Evolutionary conservation across 306 rosid species (phyloP).

Genomic region (Castanea crenata): DNA sequence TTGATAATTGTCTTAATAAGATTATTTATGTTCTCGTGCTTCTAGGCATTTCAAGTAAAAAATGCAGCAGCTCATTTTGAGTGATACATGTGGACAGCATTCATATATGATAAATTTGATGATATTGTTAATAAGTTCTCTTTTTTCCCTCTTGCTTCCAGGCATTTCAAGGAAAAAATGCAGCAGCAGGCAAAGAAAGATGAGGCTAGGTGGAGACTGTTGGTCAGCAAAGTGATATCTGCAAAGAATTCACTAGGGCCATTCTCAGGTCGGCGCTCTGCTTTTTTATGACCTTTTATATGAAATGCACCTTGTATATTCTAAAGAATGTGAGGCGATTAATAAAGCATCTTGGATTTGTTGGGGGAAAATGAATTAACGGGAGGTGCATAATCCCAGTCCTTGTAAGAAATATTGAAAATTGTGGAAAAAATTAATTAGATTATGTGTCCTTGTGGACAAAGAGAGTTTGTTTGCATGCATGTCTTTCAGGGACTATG

Average conservation of each 20-base stretch:
- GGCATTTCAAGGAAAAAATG: conserved; percentile 45
- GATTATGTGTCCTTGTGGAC: neutral
- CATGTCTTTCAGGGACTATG: neutral
- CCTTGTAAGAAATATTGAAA: neutral
- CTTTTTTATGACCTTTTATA: conserved; percentile 1
- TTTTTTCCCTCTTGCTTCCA: neutral
- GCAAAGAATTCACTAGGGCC: conserved; percentile 22
- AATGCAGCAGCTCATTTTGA: too few species aligned
- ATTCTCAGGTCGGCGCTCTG: conserved; percentile 14
- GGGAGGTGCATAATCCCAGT: neutral
- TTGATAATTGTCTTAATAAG: too few species aligned
- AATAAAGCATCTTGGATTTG: too few species aligned
- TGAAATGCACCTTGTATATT: neutral
- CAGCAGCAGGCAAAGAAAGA: conserved; percentile 43
- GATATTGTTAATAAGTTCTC: neutral
- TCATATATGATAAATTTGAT: neutral
- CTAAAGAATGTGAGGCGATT: neutral
- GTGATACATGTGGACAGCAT: neutral
- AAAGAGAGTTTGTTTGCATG: neutral
- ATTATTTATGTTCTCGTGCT: too few species aligned
- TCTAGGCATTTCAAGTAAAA: too few species aligned
- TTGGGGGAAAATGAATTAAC: neutral
- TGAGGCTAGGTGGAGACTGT: conserved; percentile 44
- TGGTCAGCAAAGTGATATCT: conserved; percentile 42
- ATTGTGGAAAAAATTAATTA: neutral